Evolutionary conservation across 2,329 filamentous ascomycete species (phyloP), one percentile per base, ranked within the genome.

Genomic region (Penicillium nordicum): DNA sequence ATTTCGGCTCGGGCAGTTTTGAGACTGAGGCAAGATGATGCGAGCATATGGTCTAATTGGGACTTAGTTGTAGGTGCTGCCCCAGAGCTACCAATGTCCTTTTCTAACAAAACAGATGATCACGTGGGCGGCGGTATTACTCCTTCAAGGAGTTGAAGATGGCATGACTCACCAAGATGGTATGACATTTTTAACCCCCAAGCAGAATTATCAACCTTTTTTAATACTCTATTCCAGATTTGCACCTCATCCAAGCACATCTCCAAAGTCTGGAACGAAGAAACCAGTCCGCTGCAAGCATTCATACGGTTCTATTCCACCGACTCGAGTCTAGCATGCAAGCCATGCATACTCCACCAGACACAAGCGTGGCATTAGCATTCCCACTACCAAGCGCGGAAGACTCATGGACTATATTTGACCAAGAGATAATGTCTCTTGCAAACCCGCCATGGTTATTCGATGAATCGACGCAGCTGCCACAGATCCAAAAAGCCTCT

Each of bases 31-130:
- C 59, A 69, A 32, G 65, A 69, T 50, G 67, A 70, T 56, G 49
- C 67, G 21, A 68, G 67, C 29, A 70, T 70, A 37, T 70, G 67
- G 67, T 70, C 67, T 1, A 70, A 70, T 21, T 70, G 67, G 67
- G 67, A 70, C 54, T 49, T 70, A n/a, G 62, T 69, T 23, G 67
- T 70, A 41, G 56, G 64, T 50, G 30, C 32, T 32, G 9, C 10
- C 23, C 14, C 8, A 36, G 4, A 23, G 7, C 4, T 10, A 23
- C 3, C 2, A 27, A 38, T 29, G 4, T 8, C 14, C 3, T 4
- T 21, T 25, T 14, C 21, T 58, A 52, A 56, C 14, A 18, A 29
- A 16, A 10, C 41, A 69, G 67, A 69, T 69, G 67, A 68, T 69
- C 30, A 69, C 67, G 11, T 69, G 65, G 65, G 67, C 67, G 4